These are phyloP conservation scores for Pichia sp. DNA, from an alignment of 1,139 yeast species.

Conservation along the genomic window DNA sequence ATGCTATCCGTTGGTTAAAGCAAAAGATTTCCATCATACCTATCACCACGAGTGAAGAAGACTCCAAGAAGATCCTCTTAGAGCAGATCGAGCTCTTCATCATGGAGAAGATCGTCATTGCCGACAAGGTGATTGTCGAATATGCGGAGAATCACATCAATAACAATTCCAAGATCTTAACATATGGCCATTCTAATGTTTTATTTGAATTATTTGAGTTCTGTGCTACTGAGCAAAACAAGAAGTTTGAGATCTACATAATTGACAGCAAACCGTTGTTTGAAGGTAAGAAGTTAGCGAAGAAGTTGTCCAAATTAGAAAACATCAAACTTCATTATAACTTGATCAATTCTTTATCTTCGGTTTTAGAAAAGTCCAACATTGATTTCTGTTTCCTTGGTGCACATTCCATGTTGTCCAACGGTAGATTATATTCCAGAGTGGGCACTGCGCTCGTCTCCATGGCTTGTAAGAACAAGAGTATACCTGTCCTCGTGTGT, in stretches of 20 bases:
- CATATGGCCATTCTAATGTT: slow-evolving; percentile 88
- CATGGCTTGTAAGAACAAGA: slow-evolving; percentile 83
- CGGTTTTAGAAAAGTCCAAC: slow-evolving; percentile 61
- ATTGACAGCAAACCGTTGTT: slow-evolving; percentile 96
- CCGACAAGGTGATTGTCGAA: slow-evolving; percentile 82
- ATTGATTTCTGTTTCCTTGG: slow-evolving; percentile 93
- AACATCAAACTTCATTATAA: slow-evolving; percentile 67
- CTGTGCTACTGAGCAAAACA: slow-evolving; percentile 60
- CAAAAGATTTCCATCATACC: slow-evolving; percentile 84
- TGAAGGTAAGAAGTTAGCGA: slow-evolving; percentile 83
- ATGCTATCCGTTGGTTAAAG: slow-evolving; percentile 95
- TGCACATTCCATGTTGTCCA: slow-evolving; percentile 96
- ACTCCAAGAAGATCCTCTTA: slow-evolving; percentile 67
- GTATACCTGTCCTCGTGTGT: slow-evolving; percentile 91
- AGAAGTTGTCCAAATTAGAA: slow-evolving; percentile 55
- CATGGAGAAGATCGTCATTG: slow-evolving; percentile 78
- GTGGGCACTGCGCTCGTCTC: slow-evolving; percentile 96
- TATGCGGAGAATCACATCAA: slow-evolving; percentile 76
- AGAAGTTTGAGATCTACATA: slow-evolving; percentile 74
- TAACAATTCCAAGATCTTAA: slow-evolving; percentile 76
- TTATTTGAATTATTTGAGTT: slow-evolving; percentile 71
- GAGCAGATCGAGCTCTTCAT: slow-evolving; percentile 78
- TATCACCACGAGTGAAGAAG: slow-evolving; percentile 67
- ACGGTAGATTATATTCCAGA: slow-evolving; percentile 89
- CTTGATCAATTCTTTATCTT: slow-evolving; percentile 73